Evolutionary conservation across 306 rosid genomes (phyloP).

Genomic region (Sicyos baderoa): DNA sequence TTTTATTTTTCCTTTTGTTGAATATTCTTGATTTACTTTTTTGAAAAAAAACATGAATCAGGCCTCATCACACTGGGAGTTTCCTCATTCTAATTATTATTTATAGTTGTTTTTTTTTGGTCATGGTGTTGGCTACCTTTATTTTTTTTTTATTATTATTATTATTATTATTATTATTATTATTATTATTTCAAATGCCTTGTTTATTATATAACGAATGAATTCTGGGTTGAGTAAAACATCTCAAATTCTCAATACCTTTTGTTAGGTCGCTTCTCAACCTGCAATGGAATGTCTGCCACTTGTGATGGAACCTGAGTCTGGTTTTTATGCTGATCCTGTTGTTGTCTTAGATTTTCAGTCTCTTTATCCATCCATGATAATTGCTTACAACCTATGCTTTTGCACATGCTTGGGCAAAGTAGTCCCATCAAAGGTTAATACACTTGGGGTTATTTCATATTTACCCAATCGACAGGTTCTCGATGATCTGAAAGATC

Average conservation of each 20-base stretch:
- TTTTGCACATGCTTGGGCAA: conserved; percentile 92
- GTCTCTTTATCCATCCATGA: conserved; percentile 96
- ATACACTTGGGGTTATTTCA: conserved; percentile 72
- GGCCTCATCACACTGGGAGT: not conserved
- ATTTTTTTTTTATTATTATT: too few species aligned
- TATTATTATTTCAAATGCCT: not conserved
- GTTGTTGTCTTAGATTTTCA: conserved; percentile 91
- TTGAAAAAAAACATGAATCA: not conserved
- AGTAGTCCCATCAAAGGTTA: conserved; percentile 50
- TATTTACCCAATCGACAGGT: conserved; percentile 57
- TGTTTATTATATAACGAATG: not conserved
- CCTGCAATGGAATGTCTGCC: conserved; percentile 98
- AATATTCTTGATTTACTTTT: not conserved
- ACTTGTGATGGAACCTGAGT: conserved; percentile 95
- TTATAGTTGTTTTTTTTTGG: not conserved
- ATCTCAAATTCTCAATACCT: not conserved
- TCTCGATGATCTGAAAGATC: conserved; percentile 52
- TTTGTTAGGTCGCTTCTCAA: conserved; percentile 82
- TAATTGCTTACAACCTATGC: conserved; percentile 91
- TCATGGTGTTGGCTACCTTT: not conserved
- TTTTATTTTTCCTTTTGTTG: conserved; percentile 6
- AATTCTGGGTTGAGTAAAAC: conserved; percentile 1
- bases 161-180: not conserved
- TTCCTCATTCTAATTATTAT: not conserved
- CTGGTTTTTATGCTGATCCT: conserved; percentile 91